A percentile compares a stretch with the other conserved stretches of the same genome.
These are phyloP conservation scores for Pyricularia pennisetigena DNA, from an alignment of 2,329 filamentous ascomycete species.

Conservation along the genomic window DNA sequence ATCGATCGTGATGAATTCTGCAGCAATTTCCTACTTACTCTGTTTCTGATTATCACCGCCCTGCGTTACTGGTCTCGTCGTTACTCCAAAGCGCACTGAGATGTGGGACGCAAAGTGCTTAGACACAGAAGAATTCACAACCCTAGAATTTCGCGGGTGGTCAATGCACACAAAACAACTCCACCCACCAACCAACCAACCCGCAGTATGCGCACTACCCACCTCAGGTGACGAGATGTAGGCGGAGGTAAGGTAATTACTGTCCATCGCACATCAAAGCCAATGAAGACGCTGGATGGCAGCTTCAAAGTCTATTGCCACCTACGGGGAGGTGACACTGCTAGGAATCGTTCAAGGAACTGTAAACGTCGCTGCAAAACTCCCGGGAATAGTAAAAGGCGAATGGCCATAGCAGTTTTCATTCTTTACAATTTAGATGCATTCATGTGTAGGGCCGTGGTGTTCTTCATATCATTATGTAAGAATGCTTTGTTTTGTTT, in stretches of 20 bases:
- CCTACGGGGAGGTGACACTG: neutral
- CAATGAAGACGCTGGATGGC: neutral
- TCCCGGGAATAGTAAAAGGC: neutral
- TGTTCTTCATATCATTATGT: neutral
- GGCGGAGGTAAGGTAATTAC: neutral
- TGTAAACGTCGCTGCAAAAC: neutral
- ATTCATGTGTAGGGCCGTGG: neutral
- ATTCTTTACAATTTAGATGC: neutral
- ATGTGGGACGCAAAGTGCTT: slow-evolving; percentile 1
- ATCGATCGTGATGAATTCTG: neutral
- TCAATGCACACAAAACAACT: slow-evolving; percentile 2
- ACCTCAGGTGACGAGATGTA: neutral
- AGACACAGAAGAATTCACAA: neutral
- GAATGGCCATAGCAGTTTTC: neutral
- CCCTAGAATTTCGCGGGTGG: slow-evolving; percentile 1
- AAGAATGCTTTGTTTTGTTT: neutral
- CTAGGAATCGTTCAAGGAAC: neutral
- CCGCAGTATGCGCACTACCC: neutral
- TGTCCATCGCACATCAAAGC: neutral
- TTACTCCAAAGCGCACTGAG: slow-evolving; percentile 1
- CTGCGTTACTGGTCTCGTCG: neutral
- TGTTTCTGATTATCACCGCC: neutral
- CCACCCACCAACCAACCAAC: neutral
- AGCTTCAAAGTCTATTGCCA: neutral
- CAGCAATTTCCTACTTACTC: neutral